Evolutionary conservation across 345 rosid genomes (phyloP), one percentile per base, ranked within the genome.

Genomic region (Reutealis trisperma): DNA sequence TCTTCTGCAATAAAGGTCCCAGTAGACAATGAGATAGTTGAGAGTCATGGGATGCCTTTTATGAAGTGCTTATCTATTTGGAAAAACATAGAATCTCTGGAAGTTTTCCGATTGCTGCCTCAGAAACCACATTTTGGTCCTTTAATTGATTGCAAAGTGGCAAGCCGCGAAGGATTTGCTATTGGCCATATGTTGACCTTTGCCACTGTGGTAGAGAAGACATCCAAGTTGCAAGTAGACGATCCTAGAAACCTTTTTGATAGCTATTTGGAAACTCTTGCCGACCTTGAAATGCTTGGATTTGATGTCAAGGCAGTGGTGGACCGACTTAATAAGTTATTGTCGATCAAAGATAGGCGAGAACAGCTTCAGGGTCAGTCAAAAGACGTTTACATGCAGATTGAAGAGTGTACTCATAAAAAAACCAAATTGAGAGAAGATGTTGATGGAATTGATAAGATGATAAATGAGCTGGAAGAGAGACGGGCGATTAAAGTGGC

Each of bases 61-160:
- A 52, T 77, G 47, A 80, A 80, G 71, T 27, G 52, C 57, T 80
- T 83, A 12, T 54, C 79, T 9, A 13, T 80, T 4, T 71, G 83
- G 83, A 30, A 67, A 75, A 60, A 77, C 3, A 63, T 84, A 59
- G 79, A 86, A 54, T 70, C 80, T n/a, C 61, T 82, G 66, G 85
- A 80, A 72, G 75, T 73, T n/a, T 82, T 84, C 72, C 55, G 76
- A 61, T 54, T 24, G 45, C 42, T 82, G 24, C 87, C 84, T 30
- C 89, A 86, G 59, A 59, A 78, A 19, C 85, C 84, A 19, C 89
- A 86, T 80, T 86, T 86, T 32, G 57, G 44, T 72, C 87, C 84
- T 69, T 71, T 86, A 34, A 22, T 42, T 6, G 58, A 66, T 45
- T 18, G 44, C 6, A 73, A 72, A 44, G 83, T 78, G 74, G 64